These are phyloP conservation scores for Trypanosoma cruzi DNA, from an alignment of 208 protist genomes.

Conservation along the genomic window DNA sequence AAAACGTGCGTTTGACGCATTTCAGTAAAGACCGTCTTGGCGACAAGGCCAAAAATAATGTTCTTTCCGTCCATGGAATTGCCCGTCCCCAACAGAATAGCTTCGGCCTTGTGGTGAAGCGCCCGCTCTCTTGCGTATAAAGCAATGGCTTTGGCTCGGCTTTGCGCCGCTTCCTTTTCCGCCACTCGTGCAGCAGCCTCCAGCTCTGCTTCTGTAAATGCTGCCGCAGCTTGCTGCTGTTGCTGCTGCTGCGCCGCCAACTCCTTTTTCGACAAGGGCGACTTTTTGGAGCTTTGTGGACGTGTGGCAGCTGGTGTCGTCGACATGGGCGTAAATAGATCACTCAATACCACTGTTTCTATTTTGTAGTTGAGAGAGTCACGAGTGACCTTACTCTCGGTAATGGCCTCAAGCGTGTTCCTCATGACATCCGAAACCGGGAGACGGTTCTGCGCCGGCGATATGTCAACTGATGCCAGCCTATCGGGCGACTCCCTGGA, in stretches of 20 bases:
- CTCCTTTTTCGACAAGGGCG: not conserved
- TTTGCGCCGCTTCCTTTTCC: conserved; percentile 11
- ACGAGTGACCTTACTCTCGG: conserved; percentile 59
- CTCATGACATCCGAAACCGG: conserved; percentile 38
- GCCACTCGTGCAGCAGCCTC: conserved; percentile 16
- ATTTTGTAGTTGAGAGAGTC: conserved; percentile 76
- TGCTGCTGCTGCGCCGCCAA: not conserved
- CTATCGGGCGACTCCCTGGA: conserved; percentile 8
- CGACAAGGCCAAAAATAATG: conserved; percentile 44
- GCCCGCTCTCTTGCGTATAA: conserved; percentile 36
- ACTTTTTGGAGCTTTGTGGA: not conserved
- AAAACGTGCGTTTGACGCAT: conserved; percentile 35
- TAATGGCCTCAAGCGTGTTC: conserved; percentile 42
- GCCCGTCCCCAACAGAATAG: conserved; percentile 61
- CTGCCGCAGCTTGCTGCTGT: conserved; percentile 4
- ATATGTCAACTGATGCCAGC: conserved; percentile 12
- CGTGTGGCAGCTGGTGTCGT: not conserved
- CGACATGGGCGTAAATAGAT: not conserved
- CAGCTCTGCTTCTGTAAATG: conserved; percentile 7
- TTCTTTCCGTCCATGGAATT: conserved; percentile 56
- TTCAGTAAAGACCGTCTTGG: conserved; percentile 27
- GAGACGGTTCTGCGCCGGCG: not conserved
- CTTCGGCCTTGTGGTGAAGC: conserved; percentile 38
- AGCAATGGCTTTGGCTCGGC: conserved; percentile 29
- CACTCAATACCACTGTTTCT: conserved; percentile 39